These are phyloP conservation scores for Vigna reflexopilosa DNA, from an alignment of 306 rosid species.

Conservation along the genomic window DNA sequence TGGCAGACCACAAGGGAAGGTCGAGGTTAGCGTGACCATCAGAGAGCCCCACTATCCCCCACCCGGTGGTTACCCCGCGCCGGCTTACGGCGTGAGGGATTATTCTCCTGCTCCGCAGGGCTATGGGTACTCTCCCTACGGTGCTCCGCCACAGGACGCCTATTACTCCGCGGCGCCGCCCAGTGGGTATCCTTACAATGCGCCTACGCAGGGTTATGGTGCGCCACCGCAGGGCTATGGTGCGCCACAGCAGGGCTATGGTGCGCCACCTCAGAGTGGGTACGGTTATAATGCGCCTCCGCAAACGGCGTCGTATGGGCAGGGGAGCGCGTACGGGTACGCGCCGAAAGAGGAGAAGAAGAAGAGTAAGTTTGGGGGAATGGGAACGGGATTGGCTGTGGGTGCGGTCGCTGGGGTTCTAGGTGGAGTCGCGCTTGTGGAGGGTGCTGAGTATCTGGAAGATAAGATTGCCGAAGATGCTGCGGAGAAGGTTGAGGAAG, in stretches of 20 bases:
- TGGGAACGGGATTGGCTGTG: conserved; percentile 96
- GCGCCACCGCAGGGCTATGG: conserved; percentile 4
- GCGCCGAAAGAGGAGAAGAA: conserved; percentile 52
- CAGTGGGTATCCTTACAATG: conserved; percentile 39
- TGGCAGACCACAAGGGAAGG: conserved; percentile 83
- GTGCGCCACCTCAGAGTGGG: conserved; percentile 17
- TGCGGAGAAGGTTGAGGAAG: conserved; percentile 70
- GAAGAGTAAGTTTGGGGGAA: conserved; percentile 82
- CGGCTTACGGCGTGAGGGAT: conserved; percentile 70
- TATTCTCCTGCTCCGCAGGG: conserved; percentile 46
- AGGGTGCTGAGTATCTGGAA: conserved; percentile 68
- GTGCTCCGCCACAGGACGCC: conserved; percentile 45
- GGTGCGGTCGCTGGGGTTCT: conserved; percentile 77
- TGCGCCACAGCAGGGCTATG: conserved; percentile 13
- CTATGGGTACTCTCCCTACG: conserved; percentile 47
- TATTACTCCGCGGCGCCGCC: conserved; percentile 40
- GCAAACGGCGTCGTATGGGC: conserved; percentile 50
- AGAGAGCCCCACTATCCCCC: conserved; percentile 57
- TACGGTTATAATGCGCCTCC: conserved; percentile 34
- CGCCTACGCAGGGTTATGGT: conserved; percentile 29
- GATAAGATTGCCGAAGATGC: conserved; percentile 71
- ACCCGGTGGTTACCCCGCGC: conserved; percentile 52
- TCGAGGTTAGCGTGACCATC: conserved; percentile 59
- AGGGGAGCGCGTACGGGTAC: conserved; percentile 44
- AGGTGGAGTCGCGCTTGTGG: conserved; percentile 76